These are phyloP conservation scores for Sphaerulina populicola DNA, from an alignment of 2,329 filamentous ascomycete genomes.

Conservation along the genomic window DNA sequence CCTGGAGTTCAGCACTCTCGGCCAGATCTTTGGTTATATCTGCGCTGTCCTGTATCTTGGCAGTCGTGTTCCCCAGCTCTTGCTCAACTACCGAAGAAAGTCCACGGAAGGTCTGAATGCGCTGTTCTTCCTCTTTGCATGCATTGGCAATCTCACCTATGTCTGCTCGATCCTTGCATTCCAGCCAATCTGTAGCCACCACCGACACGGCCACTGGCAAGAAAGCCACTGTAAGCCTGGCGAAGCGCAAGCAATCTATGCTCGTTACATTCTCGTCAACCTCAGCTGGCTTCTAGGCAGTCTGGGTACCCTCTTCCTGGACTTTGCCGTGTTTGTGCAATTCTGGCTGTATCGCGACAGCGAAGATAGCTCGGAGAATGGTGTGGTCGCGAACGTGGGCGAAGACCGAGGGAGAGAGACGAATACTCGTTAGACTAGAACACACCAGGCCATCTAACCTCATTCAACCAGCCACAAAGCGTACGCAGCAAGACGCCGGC, in stretches of 20 bases:
- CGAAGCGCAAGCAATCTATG: conserved; percentile 62
- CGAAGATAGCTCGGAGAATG: conserved; percentile 10
- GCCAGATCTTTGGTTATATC: conserved; percentile 88
- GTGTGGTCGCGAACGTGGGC: conserved; percentile 11
- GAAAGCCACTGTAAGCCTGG: conserved; percentile 51
- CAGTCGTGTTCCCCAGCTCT: conserved; percentile 77
- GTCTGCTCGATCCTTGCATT: conserved; percentile 88
- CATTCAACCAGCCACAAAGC: background rate
- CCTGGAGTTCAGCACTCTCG: conserved; percentile 63
- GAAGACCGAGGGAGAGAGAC: conserved; percentile 27
- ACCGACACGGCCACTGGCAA: conserved; percentile 29
- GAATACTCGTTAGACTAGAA: conserved; percentile 15
- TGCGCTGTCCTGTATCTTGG: conserved; percentile 85
- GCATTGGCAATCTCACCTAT: conserved; percentile 88
- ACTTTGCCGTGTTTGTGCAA: conserved; percentile 79
- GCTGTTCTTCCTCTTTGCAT: conserved; percentile 94
- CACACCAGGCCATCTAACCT: background rate
- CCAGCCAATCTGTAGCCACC: conserved; percentile 57
- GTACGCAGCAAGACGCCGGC: no score
- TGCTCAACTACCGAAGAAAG: conserved; percentile 87
- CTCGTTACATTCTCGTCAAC: conserved; percentile 78
- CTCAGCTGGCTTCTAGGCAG: conserved; percentile 85
- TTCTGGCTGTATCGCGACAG: conserved; percentile 70
- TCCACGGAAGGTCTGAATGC: conserved; percentile 88
- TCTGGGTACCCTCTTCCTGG: conserved; percentile 74